These are phyloP conservation scores for Fusarium duplospermum DNA, from an alignment of 2,329 filamentous ascomycete genomes.

Conservation along the genomic window DNA sequence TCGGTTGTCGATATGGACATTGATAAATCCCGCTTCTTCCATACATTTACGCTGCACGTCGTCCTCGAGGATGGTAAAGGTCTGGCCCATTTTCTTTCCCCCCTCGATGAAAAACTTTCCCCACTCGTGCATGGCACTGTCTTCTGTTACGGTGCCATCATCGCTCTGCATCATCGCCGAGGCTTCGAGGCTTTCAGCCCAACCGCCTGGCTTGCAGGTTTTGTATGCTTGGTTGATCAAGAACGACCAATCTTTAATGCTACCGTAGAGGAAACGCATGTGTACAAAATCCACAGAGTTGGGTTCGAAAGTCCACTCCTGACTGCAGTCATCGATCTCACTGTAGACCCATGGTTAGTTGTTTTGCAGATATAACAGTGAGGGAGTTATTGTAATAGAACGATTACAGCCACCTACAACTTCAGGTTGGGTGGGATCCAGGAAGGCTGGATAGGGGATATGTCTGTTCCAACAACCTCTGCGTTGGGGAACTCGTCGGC, in stretches of 20 bases:
- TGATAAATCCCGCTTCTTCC: constrained; percentile 12
- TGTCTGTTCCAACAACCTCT: constrained; percentile 63
- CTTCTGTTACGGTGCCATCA: constrained; percentile 1
- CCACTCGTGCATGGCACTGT: constrained; percentile 7
- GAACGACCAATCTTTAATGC: constrained; percentile 9
- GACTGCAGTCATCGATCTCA: constrained; percentile 12
- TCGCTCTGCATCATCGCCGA: constrained; percentile 12
- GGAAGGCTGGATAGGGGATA: constrained; percentile 63
- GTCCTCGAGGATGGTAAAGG: constrained; percentile 9
- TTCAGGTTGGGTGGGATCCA: constrained; percentile 24
- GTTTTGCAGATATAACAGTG: neutral
- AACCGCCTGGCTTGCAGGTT: constrained; percentile 8
- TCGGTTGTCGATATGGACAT: constrained; percentile 4
- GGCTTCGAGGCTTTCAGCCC: constrained; percentile 7
- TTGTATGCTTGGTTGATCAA: constrained; percentile 6
- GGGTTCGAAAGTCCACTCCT: constrained; percentile 6
- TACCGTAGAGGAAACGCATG: constrained; percentile 11
- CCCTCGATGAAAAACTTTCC: constrained; percentile 7
- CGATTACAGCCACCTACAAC: constrained; percentile 3
- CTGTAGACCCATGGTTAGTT: neutral
- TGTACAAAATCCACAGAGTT: constrained; percentile 10
- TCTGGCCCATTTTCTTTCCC: constrained; percentile 10
- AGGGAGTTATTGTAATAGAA: neutral
- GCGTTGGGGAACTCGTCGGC: constrained; percentile 56
- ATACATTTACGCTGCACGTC: constrained; percentile 6